Percentiles rank a stretch among this genome's conserved stretches.
Conservation (phyloP, 2,329 filamentous ascomycete genomes). For the Tolypocladium inflatum region DNA sequence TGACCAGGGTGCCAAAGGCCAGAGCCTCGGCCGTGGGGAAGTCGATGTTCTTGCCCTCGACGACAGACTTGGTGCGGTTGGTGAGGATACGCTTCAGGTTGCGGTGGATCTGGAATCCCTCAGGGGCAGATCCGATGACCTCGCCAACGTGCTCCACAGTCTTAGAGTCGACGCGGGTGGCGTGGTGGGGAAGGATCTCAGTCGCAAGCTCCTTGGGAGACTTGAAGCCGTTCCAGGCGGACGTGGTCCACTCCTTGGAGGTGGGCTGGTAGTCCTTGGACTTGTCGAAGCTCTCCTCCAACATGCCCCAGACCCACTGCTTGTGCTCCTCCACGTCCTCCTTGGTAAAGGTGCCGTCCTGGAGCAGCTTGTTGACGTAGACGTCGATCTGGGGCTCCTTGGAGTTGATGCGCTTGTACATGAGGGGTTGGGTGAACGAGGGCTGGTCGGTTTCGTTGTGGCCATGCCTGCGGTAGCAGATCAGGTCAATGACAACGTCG, state of each 20-base stretch:
- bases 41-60: slow-evolving; percentile 90
- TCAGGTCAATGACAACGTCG: slow-evolving; percentile 94
- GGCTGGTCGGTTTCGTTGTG: slow-evolving; percentile 99
- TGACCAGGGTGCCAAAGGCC: slow-evolving; percentile 83
- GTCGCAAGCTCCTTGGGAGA: slow-evolving; percentile 94
- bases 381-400: slow-evolving; percentile 81
- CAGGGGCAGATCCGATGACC: slow-evolving; percentile 67
- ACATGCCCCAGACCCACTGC: slow-evolving; percentile 99
- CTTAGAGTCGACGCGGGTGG: slow-evolving; percentile 67
- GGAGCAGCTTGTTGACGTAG: slow-evolving; percentile 82
- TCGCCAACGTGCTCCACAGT: slow-evolving; percentile 74
- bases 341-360: slow-evolving; percentile 92
- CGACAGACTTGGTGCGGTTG: slow-evolving; percentile 83
- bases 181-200: slow-evolving; percentile 85
- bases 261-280: slow-evolving; percentile 97
- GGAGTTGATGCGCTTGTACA: slow-evolving; percentile 95
- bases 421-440: slow-evolving; percentile 97
- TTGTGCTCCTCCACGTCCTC: slow-evolving; percentile 98
- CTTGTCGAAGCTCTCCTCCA: slow-evolving; percentile 93
- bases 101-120: slow-evolving; percentile 81
- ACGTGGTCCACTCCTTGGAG: slow-evolving; percentile 96
- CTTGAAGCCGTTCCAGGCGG: slow-evolving; percentile 99
- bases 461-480: slow-evolving; percentile 97
- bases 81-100: slow-evolving; percentile 94
- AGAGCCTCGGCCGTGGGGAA: slow-evolving; percentile 96